Conservation (phyloP, 495 filamentous ascomycete species). For the Lasiosphaeria hispida region DNA sequence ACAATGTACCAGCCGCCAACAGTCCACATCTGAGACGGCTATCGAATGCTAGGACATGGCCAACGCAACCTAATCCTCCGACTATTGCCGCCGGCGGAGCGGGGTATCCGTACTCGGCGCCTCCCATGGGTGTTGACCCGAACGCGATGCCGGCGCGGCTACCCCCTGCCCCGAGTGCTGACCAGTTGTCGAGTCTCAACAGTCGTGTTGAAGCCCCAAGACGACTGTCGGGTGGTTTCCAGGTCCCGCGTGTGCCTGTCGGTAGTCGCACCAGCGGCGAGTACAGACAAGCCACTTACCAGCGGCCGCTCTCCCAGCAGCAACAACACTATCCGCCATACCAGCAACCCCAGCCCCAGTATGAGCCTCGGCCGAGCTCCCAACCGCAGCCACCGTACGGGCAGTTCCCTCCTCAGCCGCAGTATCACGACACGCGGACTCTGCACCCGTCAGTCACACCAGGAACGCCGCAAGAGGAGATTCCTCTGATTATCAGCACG, state of each 20-base stretch:
- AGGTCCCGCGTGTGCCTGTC: conserved; percentile 32
- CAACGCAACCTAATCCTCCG: conserved; percentile 29
- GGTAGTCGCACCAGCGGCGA: conserved; percentile 22
- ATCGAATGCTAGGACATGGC: conserved; percentile 46
- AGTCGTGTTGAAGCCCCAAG: conserved; percentile 19
- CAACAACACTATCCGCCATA: conserved; percentile 26
- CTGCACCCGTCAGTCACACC: conserved; percentile 2
- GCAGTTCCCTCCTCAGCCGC: conserved; percentile 14
- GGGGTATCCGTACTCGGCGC: conserved; percentile 46
- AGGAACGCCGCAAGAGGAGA: conserved; percentile 27
- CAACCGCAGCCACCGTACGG: conserved; percentile 26
- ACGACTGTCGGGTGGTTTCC: conserved; percentile 34
- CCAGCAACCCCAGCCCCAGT: conserved; percentile 19
- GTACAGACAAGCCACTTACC: conserved; percentile 18
- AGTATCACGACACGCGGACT: conserved; percentile 19
- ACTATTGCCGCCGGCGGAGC: conserved; percentile 13
- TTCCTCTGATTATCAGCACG: conserved; percentile 50
- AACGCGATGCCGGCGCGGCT: conserved; percentile 30
- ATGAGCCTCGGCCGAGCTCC: conserved; percentile 10
- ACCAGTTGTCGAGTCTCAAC: conserved; percentile 29
- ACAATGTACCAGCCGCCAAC: not conserved
- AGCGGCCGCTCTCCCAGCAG: conserved; percentile 27
- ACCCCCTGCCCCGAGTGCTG: conserved; percentile 29
- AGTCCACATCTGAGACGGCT: conserved; percentile 32
- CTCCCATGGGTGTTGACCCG: conserved; percentile 27